A percentile compares a stretch with the other conserved stretches of the same genome.
These are phyloP conservation scores for Penicillium paneum DNA, from an alignment of 2,329 filamentous ascomycete species.

Conservation along the genomic window DNA sequence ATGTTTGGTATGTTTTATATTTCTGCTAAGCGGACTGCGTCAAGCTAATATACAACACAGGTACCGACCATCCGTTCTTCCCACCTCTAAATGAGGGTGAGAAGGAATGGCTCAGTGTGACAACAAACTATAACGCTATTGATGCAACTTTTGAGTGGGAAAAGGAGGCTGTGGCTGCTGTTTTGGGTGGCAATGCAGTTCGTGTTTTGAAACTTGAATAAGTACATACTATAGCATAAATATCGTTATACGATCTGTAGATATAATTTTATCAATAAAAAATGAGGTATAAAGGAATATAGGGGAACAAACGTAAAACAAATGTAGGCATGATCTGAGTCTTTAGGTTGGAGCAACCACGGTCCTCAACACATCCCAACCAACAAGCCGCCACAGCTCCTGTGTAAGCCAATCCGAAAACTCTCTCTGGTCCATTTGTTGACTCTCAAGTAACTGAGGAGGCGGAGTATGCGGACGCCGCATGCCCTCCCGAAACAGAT, in stretches of 20 bases:
- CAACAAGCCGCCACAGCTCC: slow-evolving; percentile 56
- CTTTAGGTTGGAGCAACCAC: not conserved
- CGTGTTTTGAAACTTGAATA: slow-evolving; percentile 40
- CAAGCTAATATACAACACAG: slow-evolving; percentile 20
- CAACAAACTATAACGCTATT: slow-evolving; percentile 48
- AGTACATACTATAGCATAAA: not conserved
- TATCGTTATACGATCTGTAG: not conserved
- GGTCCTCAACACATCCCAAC: slow-evolving; percentile 49
- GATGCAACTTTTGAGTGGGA: slow-evolving; percentile 35
- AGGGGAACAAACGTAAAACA: not conserved
- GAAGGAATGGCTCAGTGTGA: slow-evolving; percentile 47
- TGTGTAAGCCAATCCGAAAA: slow-evolving; percentile 54
- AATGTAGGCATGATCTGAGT: not conserved
- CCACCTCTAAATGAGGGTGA: slow-evolving; percentile 38
- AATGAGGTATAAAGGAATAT: not conserved
- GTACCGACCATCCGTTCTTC: slow-evolving; percentile 48
- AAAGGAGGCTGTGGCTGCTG: slow-evolving; percentile 29
- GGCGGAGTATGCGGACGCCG: slow-evolving; percentile 21
- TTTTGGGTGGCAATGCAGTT: slow-evolving; percentile 47
- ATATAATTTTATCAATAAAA: not conserved
- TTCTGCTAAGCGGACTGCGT: not conserved
- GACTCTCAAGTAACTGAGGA: slow-evolving; percentile 11
- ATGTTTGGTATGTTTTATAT: slow-evolving; percentile 37
- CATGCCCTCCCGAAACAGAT: slow-evolving; percentile 30
- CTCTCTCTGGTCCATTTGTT: slow-evolving; percentile 29